A percentile compares a stretch with the other conserved stretches of the same genome.
phyloP scores from a whole-genome alignment of 2,329 filamentous ascomycete species.

The Cercospora sesami region DNA sequence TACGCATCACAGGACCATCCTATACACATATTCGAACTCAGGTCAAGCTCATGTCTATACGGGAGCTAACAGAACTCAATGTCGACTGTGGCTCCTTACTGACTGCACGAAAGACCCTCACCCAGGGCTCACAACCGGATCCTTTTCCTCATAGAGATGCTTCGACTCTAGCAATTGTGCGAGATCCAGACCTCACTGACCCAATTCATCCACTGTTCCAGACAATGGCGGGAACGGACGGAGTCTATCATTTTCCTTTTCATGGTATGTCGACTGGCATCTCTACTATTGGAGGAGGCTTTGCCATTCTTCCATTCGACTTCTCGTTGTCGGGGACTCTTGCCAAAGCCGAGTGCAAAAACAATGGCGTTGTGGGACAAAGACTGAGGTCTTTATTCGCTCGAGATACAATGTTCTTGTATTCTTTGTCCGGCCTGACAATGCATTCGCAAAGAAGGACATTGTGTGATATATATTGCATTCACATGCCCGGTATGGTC shows the following conservation, averaged over 20 bases:
- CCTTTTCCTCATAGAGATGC: neutral
- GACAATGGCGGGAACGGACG: neutral
- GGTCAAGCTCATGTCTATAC: neutral
- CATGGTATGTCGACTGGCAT: neutral
- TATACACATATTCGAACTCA: neutral
- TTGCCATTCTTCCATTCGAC: neutral
- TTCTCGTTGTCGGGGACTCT: neutral
- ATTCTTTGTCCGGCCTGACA: neutral
- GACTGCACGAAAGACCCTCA: neutral
- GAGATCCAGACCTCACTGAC: neutral
- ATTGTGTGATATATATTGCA: neutral
- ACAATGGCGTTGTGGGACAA: neutral
- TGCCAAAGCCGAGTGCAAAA: neutral
- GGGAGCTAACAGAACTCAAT: neutral
- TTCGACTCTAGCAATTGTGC: neutral
- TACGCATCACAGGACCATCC: neutral
- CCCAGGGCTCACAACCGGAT: neutral
- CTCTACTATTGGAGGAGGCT: neutral
- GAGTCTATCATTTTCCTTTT: neutral
- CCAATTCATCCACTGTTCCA: neutral
- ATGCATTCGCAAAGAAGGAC: neutral
- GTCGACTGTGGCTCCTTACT: neutral
- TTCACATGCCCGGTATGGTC: neutral
- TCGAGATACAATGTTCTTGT: neutral
- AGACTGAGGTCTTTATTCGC: neutral